phyloP scores from a whole-genome alignment of 257 asterid genomes.

The Solanum appendiculatum region DNA sequence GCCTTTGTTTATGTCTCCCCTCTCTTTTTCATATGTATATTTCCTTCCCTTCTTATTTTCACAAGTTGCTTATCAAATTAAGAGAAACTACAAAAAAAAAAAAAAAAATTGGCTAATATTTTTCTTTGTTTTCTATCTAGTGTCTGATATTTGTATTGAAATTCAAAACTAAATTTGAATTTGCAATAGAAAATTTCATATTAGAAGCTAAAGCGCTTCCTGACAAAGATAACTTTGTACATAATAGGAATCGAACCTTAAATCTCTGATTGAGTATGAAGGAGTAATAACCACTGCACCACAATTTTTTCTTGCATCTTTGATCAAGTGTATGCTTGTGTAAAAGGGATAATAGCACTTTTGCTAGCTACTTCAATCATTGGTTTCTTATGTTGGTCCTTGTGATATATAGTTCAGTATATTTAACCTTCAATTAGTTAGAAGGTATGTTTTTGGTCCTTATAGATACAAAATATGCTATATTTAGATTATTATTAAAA shows the following conservation, averaged over 20 bases:
- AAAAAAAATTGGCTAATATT: background rate
- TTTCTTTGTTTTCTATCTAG: background rate
- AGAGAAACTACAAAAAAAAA: no score
- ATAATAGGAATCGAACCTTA: background rate
- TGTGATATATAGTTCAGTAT: background rate
- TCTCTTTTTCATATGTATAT: background rate
- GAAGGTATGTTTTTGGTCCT: background rate
- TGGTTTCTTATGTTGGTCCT: background rate
- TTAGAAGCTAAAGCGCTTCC: background rate
- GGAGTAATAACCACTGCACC: background rate
- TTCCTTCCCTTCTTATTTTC: background rate
- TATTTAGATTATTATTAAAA: background rate
- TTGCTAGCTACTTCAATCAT: background rate
- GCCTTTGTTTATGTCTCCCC: conserved; percentile 9
- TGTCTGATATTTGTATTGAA: background rate
- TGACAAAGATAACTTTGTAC: background rate
- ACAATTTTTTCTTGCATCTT: background rate
- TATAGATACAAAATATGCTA: background rate
- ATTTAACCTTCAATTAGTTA: background rate
- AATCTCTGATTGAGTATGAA: background rate
- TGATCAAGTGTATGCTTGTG: background rate
- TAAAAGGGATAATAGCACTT: background rate
- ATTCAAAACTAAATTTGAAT: background rate
- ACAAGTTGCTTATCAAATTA: background rate
- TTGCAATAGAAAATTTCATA: background rate